These are phyloP conservation scores for Boletus vinaceobasis DNA, from an alignment of 768 basidiomycete genomes.

Conservation along the genomic window DNA sequence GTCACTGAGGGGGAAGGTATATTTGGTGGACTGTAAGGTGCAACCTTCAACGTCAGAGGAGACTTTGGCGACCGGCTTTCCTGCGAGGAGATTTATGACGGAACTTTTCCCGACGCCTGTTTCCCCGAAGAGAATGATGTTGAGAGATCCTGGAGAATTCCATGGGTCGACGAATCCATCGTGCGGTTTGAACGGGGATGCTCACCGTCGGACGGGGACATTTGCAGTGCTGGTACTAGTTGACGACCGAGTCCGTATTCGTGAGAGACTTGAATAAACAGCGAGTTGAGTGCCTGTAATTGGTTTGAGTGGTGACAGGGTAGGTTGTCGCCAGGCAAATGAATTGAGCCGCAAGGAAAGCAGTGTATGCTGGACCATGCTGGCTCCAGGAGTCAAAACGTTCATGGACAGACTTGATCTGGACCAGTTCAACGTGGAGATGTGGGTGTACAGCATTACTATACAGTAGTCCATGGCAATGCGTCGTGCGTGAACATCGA, in stretches of 20 bases:
- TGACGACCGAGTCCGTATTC: constrained; percentile 4
- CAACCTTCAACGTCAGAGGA: constrained; percentile 33
- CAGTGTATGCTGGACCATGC: constrained; percentile 1
- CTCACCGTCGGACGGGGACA: constrained; percentile 22
- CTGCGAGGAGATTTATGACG: constrained; percentile 42
- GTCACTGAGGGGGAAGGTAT: constrained; percentile 15
- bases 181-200: background rate
- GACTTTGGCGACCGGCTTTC: constrained; percentile 23
- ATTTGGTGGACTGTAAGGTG: constrained; percentile 30
- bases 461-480: background rate
- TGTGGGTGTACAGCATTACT: constrained; percentile 17
- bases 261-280: constrained; percentile 3
- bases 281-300: background rate
- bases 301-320: background rate
- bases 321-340: constrained; percentile 6
- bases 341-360: constrained; percentile 4
- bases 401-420: constrained; percentile 6
- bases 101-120: constrained; percentile 41
- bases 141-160: constrained; percentile 11
- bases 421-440: constrained; percentile 11
- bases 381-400: background rate
- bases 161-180: background rate
- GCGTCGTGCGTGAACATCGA: constrained; percentile 10
- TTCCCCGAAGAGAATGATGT: constrained; percentile 32
- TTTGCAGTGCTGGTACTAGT: background rate